Percentiles rank a stretch among this genome's conserved stretches.
Evolutionary conservation across 2,329 filamentous ascomycete species (phyloP).

Genomic region (Xylariaceae sp.): DNA sequence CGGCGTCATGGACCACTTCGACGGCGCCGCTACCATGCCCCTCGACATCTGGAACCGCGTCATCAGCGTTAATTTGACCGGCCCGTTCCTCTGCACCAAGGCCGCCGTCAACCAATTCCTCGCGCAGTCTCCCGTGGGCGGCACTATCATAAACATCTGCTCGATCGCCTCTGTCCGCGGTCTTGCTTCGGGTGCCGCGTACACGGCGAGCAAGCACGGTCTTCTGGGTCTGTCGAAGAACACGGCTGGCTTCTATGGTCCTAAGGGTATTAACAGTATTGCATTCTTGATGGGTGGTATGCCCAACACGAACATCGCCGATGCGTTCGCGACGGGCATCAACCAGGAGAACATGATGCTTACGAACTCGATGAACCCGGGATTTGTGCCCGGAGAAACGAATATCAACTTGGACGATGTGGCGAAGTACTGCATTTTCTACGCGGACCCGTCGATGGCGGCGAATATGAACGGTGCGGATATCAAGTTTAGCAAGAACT

Average conservation of each 20-base stretch:
- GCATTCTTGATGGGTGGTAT: slow-evolving; percentile 50
- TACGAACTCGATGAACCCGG: slow-evolving; percentile 27
- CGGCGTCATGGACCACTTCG: slow-evolving; percentile 52
- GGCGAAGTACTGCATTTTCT: slow-evolving; percentile 32
- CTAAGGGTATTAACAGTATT: slow-evolving; percentile 48
- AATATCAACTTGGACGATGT: slow-evolving; percentile 33
- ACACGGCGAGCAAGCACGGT: slow-evolving; percentile 51
- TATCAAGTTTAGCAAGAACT: slow-evolving; percentile 26
- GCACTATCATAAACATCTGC: slow-evolving; percentile 27
- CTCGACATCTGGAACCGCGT: slow-evolving; percentile 48
- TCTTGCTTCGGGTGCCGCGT: slow-evolving; percentile 39
- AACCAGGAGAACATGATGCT: slow-evolving; percentile 32
- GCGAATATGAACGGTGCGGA: slow-evolving; percentile 21
- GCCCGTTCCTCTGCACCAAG: slow-evolving; percentile 48
- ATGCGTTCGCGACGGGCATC: slow-evolving; percentile 36
- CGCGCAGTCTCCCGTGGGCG: slow-evolving; percentile 31
- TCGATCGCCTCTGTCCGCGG: slow-evolving; percentile 19
- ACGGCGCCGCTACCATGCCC: slow-evolving; percentile 44
- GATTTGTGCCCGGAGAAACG: slow-evolving; percentile 27
- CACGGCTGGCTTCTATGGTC: slow-evolving; percentile 51
- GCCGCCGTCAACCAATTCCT: slow-evolving; percentile 45
- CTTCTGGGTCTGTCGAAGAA: slow-evolving; percentile 51
- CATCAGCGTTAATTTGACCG: slow-evolving; percentile 52
- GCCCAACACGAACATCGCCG: slow-evolving; percentile 47
- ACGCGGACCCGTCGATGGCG: slow-evolving; percentile 23